A percentile compares a stretch with the other conserved stretches of the same genome.
Evolutionary conservation across 768 basidiomycete species (phyloP).

Genomic region (Serendipita sp.): DNA sequence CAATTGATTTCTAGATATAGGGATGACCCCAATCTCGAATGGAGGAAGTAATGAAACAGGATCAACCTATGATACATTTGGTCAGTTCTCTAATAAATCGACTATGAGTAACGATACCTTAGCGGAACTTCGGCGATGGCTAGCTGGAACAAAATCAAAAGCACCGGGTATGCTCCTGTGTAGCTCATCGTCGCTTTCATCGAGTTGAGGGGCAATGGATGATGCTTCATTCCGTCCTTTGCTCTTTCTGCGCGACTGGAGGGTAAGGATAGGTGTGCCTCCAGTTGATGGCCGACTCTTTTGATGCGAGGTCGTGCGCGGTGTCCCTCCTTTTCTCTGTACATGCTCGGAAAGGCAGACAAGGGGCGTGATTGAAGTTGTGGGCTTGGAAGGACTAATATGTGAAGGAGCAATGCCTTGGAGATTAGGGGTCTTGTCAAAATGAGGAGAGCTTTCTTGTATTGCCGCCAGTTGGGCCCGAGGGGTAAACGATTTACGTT

Average conservation of each 20-base stretch:
- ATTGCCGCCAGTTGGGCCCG: not conserved
- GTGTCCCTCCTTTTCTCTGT: not conserved
- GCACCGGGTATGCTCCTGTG: constrained; percentile 1
- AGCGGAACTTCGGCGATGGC: too few species aligned
- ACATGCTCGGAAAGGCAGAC: not conserved
- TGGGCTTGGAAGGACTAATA: too few species aligned
- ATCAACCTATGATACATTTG: too few species aligned
- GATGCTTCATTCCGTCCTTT: not conserved
- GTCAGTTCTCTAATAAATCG: too few species aligned
- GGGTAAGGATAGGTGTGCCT: not conserved
- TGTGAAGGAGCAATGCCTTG: not conserved
- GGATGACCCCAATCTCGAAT: too few species aligned
- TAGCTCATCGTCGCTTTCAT: not conserved
- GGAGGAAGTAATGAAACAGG: too few species aligned
- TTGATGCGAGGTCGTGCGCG: not conserved
- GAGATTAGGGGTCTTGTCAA: not conserved
- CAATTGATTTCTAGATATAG: too few species aligned
- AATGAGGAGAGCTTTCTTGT: not conserved
- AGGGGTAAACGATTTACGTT: not conserved
- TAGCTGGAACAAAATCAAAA: not conserved
- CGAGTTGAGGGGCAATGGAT: not conserved
- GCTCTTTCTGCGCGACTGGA: not conserved
- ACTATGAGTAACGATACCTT: too few species aligned
- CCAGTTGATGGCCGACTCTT: not conserved
- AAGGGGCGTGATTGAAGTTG: not conserved